These are phyloP conservation scores for Boletus subparvulus DNA, from an alignment of 768 basidiomycete genomes.

Conservation along the genomic window DNA sequence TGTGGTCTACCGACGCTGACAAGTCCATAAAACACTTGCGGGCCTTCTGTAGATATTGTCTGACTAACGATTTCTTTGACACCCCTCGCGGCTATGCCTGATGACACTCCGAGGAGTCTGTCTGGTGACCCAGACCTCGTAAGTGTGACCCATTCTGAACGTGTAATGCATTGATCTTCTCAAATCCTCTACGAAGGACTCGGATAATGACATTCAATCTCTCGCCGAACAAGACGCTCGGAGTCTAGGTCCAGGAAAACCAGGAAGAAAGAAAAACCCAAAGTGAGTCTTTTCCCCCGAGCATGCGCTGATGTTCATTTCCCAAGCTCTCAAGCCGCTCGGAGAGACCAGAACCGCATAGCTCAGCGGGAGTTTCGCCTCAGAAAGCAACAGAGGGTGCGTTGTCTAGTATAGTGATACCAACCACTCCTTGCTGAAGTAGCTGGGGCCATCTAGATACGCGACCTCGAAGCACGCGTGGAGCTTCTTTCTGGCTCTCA, in stretches of 20 bases:
- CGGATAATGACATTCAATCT: constrained; percentile 70
- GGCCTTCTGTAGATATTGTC: not conserved
- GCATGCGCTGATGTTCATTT: constrained; percentile 15
- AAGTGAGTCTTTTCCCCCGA: constrained; percentile 50
- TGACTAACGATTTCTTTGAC: constrained; percentile 34
- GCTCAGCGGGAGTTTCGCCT: constrained; percentile 92
- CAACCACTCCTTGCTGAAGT: constrained; percentile 2
- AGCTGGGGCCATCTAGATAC: constrained; percentile 56
- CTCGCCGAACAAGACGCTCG: constrained; percentile 28
- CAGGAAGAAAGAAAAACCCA: constrained; percentile 87
- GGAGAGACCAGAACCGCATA: constrained; percentile 87
- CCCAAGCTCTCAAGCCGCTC: constrained; percentile 78
- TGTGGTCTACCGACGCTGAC: not conserved
- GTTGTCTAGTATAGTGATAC: constrained; percentile 14
- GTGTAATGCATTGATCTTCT: constrained; percentile 12
- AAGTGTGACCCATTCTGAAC: constrained; percentile 12
- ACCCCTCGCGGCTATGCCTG: constrained; percentile 41
- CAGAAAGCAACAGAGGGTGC: constrained; percentile 83
- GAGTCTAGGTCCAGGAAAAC: constrained; percentile 27
- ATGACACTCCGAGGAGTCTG: constrained; percentile 55
- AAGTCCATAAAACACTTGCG: not conserved
- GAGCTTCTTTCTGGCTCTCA: constrained; percentile 91
- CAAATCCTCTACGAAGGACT: constrained; percentile 44
- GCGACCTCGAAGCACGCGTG: constrained; percentile 93
- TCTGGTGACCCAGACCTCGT: constrained; percentile 61